Percentiles rank a stretch among this genome's conserved stretches.
These are phyloP conservation scores for Metarhizium humberi DNA, from an alignment of 2,329 filamentous ascomycete species.

Conservation along the genomic window DNA sequence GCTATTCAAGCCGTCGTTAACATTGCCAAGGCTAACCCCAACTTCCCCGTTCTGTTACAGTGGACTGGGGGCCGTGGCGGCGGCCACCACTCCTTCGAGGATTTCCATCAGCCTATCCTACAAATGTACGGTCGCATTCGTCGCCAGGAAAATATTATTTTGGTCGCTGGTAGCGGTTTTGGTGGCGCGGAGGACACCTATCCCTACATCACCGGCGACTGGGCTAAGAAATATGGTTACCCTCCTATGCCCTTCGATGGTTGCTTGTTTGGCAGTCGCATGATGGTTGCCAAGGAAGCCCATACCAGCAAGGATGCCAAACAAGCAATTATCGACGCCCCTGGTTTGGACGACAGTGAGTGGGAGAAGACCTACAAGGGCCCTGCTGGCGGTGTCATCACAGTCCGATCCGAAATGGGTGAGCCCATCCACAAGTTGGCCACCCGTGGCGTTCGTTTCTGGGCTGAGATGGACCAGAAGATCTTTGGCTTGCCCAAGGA, in stretches of 20 bases:
- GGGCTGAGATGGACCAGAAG: slow-evolving; percentile 98
- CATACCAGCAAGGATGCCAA: slow-evolving; percentile 82
- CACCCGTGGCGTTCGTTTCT: slow-evolving; percentile 90
- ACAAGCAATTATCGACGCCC: slow-evolving; percentile 79
- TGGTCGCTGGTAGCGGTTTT: slow-evolving; percentile 87
- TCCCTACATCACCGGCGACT: slow-evolving; percentile 80
- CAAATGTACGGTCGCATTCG: slow-evolving; percentile 87
- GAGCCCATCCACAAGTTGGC: slow-evolving; percentile 99
- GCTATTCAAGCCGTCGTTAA: slow-evolving; percentile 86
- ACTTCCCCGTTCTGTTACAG: slow-evolving; percentile 85
- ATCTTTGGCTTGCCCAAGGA: slow-evolving; percentile 96
- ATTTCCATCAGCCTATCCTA: slow-evolving; percentile 87
- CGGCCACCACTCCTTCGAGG: slow-evolving; percentile 90
- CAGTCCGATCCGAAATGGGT: slow-evolving; percentile 96
- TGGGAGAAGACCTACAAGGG: slow-evolving; percentile 96
- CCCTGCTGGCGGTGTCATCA: slow-evolving; percentile 85
- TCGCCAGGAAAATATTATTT: slow-evolving; percentile 75
- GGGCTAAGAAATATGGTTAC: slow-evolving; percentile 81
- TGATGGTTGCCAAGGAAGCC: slow-evolving; percentile 92
- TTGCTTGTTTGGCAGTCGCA: slow-evolving; percentile 79
- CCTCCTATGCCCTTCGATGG: slow-evolving; percentile 93
- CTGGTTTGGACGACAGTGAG: slow-evolving; percentile 68
- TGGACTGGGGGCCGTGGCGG: slow-evolving; percentile 93
- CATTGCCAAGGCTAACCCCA: slow-evolving; percentile 87
- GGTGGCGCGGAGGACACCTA: slow-evolving; percentile 86